Evolutionary conservation across 805 yeast genomes (phyloP).

Genomic region (Wickerhamomyces alni): DNA sequence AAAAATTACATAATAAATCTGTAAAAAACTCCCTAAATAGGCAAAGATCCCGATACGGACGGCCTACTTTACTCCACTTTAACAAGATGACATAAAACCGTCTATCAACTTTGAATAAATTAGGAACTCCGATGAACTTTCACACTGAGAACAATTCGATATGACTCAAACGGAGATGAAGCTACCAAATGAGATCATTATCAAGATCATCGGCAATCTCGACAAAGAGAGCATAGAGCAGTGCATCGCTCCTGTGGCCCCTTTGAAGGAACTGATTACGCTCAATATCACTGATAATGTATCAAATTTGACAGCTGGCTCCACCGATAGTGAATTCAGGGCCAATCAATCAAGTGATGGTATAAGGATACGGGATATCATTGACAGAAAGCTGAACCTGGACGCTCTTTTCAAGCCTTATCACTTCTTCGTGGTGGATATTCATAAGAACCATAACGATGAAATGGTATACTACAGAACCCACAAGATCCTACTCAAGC

Average conservation of each 20-base stretch:
- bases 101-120: no score
- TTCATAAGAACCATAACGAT: neutral
- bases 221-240: neutral
- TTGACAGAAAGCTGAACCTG: neutral
- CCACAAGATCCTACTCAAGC: constrained; percentile 2
- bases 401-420: neutral
- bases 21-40: no score
- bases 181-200: neutral
- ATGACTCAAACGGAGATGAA: neutral
- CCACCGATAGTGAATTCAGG: neutral
- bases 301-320: no score
- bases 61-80: no score
- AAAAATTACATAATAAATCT: no score
- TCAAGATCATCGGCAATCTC: neutral
- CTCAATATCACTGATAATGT: neutral
- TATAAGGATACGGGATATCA: neutral
- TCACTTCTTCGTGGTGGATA: neutral
- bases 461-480: constrained; percentile 4
- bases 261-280: neutral
- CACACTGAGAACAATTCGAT: no score
- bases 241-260: neutral
- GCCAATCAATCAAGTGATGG: neutral
- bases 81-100: no score
- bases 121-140: no score
- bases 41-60: no score